Conservation (phyloP, 2,329 filamentous ascomycete species). For the Graphilbum fragrans region DNA sequence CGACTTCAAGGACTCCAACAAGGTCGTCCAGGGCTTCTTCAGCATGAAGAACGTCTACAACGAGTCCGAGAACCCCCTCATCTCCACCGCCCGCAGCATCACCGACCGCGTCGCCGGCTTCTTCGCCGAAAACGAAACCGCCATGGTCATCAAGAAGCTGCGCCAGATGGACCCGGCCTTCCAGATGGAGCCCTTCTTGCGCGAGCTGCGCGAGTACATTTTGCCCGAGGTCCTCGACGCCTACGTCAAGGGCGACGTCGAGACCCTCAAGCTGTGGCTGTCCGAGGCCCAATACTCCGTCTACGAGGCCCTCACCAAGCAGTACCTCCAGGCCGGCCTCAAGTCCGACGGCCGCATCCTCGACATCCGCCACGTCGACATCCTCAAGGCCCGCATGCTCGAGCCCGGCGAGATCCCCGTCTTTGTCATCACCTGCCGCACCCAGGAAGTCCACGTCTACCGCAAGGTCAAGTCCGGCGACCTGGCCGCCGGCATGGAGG, state of each 20-base stretch:
- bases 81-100: constrained; percentile 85
- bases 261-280: constrained; percentile 87
- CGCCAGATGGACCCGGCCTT: constrained; percentile 90
- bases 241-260: constrained; percentile 90
- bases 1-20: constrained; percentile 84
- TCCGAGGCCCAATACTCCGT: constrained; percentile 94
- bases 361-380: constrained; percentile 90
- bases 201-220: constrained; percentile 95
- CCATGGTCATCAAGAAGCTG: constrained; percentile 96
- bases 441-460: constrained; percentile 96
- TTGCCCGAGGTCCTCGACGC: constrained; percentile 93
- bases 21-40: constrained; percentile 79
- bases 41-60: constrained; percentile 78
- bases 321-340: constrained; percentile 86
- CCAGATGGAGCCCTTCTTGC: constrained; percentile 87
- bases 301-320: constrained; percentile 91
- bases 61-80: constrained; percentile 93
- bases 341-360: constrained; percentile 92
- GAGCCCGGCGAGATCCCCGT: constrained; percentile 84
- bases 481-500: constrained; percentile 93
- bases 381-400: constrained; percentile 65
- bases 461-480: constrained; percentile 80
- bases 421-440: constrained; percentile 92
- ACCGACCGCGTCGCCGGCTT: constrained; percentile 88
- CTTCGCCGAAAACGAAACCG: constrained; percentile 97